phyloP scores from a whole-genome alignment of 2,329 filamentous ascomycete species.

The Apiospora koreana region DNA sequence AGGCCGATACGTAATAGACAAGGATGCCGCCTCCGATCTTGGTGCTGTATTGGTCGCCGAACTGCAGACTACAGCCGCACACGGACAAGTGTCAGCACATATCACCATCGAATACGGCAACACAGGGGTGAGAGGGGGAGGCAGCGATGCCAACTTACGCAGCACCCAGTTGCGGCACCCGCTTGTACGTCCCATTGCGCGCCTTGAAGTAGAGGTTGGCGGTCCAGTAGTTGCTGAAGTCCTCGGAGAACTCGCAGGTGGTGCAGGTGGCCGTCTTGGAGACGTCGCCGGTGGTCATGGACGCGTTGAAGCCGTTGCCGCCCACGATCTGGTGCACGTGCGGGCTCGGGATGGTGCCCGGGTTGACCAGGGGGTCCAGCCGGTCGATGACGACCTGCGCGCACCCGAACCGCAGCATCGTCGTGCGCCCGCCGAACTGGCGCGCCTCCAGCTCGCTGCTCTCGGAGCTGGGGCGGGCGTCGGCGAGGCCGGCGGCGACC shows the following conservation, averaged over 20 bases:
- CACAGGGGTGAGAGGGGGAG: neutral
- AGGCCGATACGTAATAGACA: conserved; percentile 31
- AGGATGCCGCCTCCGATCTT: neutral
- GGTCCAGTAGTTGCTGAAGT: conserved; percentile 35
- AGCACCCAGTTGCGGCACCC: conserved; percentile 23
- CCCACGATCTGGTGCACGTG: conserved; percentile 35
- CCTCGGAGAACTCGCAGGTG: conserved; percentile 35
- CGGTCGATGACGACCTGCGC: conserved; percentile 37
- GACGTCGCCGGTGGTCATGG: conserved; percentile 20
- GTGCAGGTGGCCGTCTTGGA: conserved; percentile 30
- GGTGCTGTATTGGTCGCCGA: conserved; percentile 27
- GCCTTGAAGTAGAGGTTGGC: conserved; percentile 33
- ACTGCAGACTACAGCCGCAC: neutral
- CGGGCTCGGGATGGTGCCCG: conserved; percentile 30
- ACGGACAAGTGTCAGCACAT: neutral
- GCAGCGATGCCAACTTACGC: neutral
- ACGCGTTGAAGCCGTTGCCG: conserved; percentile 33
- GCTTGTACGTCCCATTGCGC: conserved; percentile 25
- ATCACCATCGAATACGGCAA: neutral
- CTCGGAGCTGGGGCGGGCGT: neutral
- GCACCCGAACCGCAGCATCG: conserved; percentile 36
- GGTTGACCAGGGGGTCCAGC: conserved; percentile 32
- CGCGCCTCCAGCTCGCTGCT: neutral
- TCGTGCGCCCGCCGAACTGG: neutral
- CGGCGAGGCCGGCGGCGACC: neutral